A percentile compares a stretch with the other conserved stretches of the same genome.
Evolutionary conservation across 106 monocot species (phyloP).

Genomic region (Allium fistulosum): DNA sequence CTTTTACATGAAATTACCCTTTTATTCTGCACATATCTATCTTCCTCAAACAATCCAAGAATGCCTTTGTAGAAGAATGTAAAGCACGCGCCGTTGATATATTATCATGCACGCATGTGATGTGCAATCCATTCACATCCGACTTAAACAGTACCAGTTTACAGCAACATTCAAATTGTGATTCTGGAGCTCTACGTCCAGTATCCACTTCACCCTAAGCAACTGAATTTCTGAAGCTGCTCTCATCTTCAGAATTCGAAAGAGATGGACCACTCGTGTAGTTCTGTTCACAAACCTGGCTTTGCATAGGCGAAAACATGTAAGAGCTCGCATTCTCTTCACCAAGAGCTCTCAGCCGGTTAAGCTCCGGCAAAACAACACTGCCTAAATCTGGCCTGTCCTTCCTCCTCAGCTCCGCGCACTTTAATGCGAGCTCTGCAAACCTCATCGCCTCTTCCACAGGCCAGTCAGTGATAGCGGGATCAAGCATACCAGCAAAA

Average conservation of each 20-base stretch:
- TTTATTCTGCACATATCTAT: too few species aligned
- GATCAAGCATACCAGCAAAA: slow-evolving; percentile 16
- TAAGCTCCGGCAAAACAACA: slow-evolving; percentile 19
- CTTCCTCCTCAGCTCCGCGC: slow-evolving; percentile 25
- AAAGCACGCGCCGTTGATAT: too few species aligned
- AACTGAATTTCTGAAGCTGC: background rate
- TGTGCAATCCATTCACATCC: background rate
- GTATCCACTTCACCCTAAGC: slow-evolving; percentile 1
- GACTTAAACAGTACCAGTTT: too few species aligned
- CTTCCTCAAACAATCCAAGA: too few species aligned
- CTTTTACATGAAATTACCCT: background rate
- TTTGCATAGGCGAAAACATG: slow-evolving; percentile 13
- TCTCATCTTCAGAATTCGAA: background rate
- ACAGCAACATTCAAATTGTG: background rate
- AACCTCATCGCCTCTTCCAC: slow-evolving; percentile 13
- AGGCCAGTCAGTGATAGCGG: slow-evolving; percentile 19
- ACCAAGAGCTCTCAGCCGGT: slow-evolving; percentile 12
- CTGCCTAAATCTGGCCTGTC: slow-evolving; percentile 23
- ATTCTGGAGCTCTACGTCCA: background rate
- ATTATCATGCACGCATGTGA: too few species aligned
- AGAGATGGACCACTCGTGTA: background rate
- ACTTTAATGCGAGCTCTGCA: slow-evolving; percentile 12
- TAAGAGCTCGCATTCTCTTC: slow-evolving; percentile 10
- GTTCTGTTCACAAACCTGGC: slow-evolving; percentile 13
- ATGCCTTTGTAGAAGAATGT: too few species aligned